Evolutionary conservation across 768 basidiomycete species (phyloP).

Genomic region (Trametes gibbosa): DNA sequence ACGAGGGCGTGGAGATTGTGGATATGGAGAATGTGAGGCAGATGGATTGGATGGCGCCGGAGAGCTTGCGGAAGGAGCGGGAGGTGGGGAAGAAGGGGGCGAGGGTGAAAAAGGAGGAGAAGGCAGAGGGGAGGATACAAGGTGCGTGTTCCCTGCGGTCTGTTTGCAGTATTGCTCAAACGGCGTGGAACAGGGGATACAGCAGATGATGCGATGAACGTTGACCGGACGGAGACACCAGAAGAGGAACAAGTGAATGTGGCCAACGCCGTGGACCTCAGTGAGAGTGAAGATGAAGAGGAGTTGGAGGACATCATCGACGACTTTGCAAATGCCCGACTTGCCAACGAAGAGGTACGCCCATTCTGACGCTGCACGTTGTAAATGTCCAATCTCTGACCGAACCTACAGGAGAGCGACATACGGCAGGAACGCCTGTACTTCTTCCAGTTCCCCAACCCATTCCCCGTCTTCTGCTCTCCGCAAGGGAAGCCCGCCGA

Average conservation of each 20-base stretch:
- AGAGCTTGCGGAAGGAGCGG: slow-evolving; percentile 51
- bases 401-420: slow-evolving; percentile 40
- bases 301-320: slow-evolving; percentile 76
- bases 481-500: slow-evolving; percentile 24
- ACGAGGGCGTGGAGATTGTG: slow-evolving; percentile 83
- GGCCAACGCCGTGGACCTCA: slow-evolving; percentile 64
- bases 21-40: slow-evolving; percentile 75
- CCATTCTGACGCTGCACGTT: neutral
- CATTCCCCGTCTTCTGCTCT: slow-evolving; percentile 72
- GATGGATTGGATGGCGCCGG: slow-evolving; percentile 90
- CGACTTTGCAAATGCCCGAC: slow-evolving; percentile 53
- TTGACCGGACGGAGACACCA: slow-evolving; percentile 17
- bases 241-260: slow-evolving; percentile 38
- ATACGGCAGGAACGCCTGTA: slow-evolving; percentile 68
- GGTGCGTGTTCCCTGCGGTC: slow-evolving; percentile 31
- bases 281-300: slow-evolving; percentile 76
- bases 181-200: slow-evolving; percentile 7
- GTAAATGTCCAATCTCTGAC: neutral
- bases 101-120: slow-evolving; percentile 45
- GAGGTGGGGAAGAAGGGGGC: slow-evolving; percentile 27
- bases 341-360: slow-evolving; percentile 39
- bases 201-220: slow-evolving; percentile 25
- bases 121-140: slow-evolving; percentile 30
- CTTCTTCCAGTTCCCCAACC: slow-evolving; percentile 87
- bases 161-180: neutral